phyloP scores from a whole-genome alignment of 768 basidiomycete genomes.

The Cyathus striatus region DNA sequence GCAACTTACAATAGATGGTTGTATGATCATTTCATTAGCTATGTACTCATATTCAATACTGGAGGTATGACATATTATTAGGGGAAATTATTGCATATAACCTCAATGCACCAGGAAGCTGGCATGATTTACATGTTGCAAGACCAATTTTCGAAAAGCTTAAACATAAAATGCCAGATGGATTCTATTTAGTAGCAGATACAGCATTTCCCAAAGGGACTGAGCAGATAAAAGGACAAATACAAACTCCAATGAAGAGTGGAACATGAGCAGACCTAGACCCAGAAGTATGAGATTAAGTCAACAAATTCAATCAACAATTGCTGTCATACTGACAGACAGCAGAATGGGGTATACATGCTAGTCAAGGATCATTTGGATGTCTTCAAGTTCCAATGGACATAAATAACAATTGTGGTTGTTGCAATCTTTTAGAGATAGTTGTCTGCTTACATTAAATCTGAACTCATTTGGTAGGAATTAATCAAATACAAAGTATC shows the following conservation, averaged over 20 bases:
- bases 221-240: slow-evolving; percentile 21
- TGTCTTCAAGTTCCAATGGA: slow-evolving; percentile 34
- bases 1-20: slow-evolving; percentile 42
- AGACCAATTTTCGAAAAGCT: slow-evolving; percentile 29
- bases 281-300: slow-evolving; percentile 11
- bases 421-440: slow-evolving; percentile 29
- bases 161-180: slow-evolving; percentile 24
- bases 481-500: slow-evolving; percentile 35
- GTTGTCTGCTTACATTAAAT: slow-evolving; percentile 30
- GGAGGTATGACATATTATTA: slow-evolving; percentile 18
- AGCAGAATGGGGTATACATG: slow-evolving; percentile 46
- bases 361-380: slow-evolving; percentile 42
- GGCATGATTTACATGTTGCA: slow-evolving; percentile 42
- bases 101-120: slow-evolving; percentile 40
- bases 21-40: slow-evolving; percentile 31
- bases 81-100: slow-evolving; percentile 27
- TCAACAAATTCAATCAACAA: slow-evolving; percentile 24
- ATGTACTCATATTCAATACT: slow-evolving; percentile 30
- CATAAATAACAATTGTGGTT: slow-evolving; percentile 17
- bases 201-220: slow-evolving; percentile 40
- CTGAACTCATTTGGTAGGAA: slow-evolving; percentile 23
- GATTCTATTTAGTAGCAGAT: slow-evolving; percentile 38
- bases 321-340: slow-evolving; percentile 42
- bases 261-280: slow-evolving; percentile 16
- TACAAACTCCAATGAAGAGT: slow-evolving; percentile 31